A percentile compares a stretch with the other conserved stretches of the same genome.
phyloP scores from a whole-genome alignment of 2,329 filamentous ascomycete species.

The Hypoxylon sp. region DNA sequence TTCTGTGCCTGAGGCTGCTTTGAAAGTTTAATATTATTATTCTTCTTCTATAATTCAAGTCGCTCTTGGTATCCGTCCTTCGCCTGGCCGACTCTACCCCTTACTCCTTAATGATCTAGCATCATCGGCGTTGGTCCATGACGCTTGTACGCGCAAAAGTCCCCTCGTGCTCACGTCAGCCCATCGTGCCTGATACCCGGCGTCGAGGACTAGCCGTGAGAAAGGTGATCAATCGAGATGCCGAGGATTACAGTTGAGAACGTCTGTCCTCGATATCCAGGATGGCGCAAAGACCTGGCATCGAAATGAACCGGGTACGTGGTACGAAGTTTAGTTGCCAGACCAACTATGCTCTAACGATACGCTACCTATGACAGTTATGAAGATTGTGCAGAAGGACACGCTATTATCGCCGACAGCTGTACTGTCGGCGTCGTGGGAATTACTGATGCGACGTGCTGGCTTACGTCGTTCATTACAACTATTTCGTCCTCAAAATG shows the following conservation, averaged over 20 bases:
- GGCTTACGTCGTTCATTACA: conserved; percentile 29
- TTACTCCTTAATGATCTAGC: background rate
- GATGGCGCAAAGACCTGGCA: background rate
- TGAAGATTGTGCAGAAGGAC: conserved; percentile 15
- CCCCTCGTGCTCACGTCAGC: background rate
- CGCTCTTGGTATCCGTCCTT: background rate
- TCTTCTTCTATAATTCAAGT: background rate
- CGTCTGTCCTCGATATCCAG: background rate
- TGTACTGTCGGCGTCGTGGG: conserved; percentile 18
- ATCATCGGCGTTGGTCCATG: background rate
- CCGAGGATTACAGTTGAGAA: background rate
- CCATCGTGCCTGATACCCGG: background rate
- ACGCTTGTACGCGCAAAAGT: background rate
- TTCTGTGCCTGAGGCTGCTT: background rate
- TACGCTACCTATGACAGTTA: conserved; percentile 11
- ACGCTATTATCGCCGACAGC: conserved; percentile 20
- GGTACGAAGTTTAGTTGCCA: conserved; percentile 6
- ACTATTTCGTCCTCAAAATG: conserved; percentile 46
- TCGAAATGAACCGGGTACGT: background rate
- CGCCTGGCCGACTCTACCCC: background rate
- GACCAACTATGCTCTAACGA: conserved; percentile 9
- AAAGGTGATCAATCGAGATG: background rate
- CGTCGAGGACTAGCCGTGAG: background rate
- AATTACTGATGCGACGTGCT: conserved; percentile 28
- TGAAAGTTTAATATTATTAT: background rate